These are phyloP conservation scores for Saposhnikovia divaricata DNA, from an alignment of 129 eudicot species.

Conservation along the genomic window DNA sequence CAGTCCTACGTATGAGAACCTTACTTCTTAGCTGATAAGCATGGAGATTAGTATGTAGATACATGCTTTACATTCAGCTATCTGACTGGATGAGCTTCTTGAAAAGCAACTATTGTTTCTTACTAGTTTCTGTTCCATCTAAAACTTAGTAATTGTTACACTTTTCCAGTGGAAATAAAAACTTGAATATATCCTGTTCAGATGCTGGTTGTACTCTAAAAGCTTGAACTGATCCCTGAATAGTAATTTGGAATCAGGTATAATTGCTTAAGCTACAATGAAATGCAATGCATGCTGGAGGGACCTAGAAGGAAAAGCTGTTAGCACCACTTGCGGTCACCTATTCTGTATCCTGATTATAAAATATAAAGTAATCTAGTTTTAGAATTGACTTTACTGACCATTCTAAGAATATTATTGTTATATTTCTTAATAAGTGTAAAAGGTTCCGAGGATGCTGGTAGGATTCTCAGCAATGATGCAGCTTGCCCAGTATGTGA, in stretches of 20 bases:
- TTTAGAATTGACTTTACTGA: slow-evolving; percentile 13
- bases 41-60: not conserved
- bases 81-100: not conserved
- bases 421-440: slow-evolving; percentile 33
- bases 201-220: slow-evolving; percentile 8
- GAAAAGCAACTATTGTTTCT: not conserved
- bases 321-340: slow-evolving; percentile 86
- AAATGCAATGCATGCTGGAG: slow-evolving; percentile 99
- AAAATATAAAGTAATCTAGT: not conserved
- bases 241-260: not conserved
- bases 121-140: not conserved
- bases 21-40: not conserved
- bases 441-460: slow-evolving; percentile 85
- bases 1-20: not conserved
- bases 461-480: slow-evolving; percentile 72
- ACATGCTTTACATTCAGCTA: not conserved
- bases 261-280: slow-evolving; percentile 45
- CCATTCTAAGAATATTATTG: slow-evolving; percentile 15
- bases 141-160: not conserved
- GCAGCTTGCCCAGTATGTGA: slow-evolving; percentile 95
- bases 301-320: slow-evolving; percentile 82
- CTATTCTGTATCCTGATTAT: slow-evolving; percentile 67
- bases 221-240: not conserved
- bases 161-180: not conserved
- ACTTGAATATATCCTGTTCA: not conserved